A percentile compares a stretch with the other conserved stretches of the same genome.
phyloP scores from a whole-genome alignment of 2,329 filamentous ascomycete genomes.

The Pleomassaria siparia region DNA sequence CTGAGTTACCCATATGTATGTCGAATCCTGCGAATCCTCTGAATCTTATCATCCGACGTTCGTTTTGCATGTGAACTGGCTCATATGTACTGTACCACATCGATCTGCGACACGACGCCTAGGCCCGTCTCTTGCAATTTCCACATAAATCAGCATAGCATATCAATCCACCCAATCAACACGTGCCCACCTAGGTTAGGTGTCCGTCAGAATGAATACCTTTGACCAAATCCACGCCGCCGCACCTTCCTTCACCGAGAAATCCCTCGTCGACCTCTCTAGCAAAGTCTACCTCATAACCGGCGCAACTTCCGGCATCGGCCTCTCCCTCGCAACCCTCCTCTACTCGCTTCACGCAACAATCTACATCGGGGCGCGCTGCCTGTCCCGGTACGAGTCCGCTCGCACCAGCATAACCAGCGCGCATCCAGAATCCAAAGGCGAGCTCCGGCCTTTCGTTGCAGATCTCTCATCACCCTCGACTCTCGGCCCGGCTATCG shows the following conservation, averaged over 20 bases:
- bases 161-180: slow-evolving; percentile 1
- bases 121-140: not conserved
- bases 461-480: slow-evolving; percentile 44
- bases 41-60: too few species aligned
- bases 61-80: too few species aligned
- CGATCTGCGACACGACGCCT: not conserved
- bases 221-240: slow-evolving; percentile 31
- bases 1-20: too few species aligned
- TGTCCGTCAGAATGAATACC: slow-evolving; percentile 7
- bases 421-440: slow-evolving; percentile 35
- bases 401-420: slow-evolving; percentile 49
- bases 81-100: too few species aligned
- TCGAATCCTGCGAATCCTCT: too few species aligned
- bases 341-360: slow-evolving; percentile 57
- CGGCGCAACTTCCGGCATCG: slow-evolving; percentile 49
- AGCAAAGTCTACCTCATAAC: slow-evolving; percentile 54
- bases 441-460: slow-evolving; percentile 20
- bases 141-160: too few species aligned
- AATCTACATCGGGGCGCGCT: slow-evolving; percentile 56
- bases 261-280: slow-evolving; percentile 46
- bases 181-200: too few species aligned
- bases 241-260: slow-evolving; percentile 46
- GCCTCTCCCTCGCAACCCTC: slow-evolving; percentile 53
- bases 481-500: slow-evolving; percentile 42
- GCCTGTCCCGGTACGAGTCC: slow-evolving; percentile 42